Percentiles rank a stretch among this genome's conserved stretches.
phyloP scores from a whole-genome alignment of 164 flowering plant genomes.

The Vitis cinerea region DNA sequence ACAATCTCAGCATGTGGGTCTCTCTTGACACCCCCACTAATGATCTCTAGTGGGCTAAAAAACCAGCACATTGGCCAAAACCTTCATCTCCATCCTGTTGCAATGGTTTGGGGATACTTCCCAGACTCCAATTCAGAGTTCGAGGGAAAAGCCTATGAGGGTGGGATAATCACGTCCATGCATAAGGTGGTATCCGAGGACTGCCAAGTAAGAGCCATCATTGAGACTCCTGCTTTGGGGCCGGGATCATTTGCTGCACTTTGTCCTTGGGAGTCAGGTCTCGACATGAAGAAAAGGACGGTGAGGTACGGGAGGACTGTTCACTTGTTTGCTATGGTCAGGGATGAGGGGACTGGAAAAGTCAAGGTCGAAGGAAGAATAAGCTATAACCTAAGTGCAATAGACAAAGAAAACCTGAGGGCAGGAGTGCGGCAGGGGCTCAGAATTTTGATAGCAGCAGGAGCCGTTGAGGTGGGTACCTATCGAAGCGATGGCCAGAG shows the following conservation, averaged over 20 bases:
- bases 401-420: slow-evolving; percentile 38
- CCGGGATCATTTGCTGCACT: slow-evolving; percentile 41
- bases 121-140: slow-evolving; percentile 35
- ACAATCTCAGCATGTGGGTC: slow-evolving; percentile 81
- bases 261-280: slow-evolving; percentile 54
- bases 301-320: slow-evolving; percentile 47
- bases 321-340: slow-evolving; percentile 39
- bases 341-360: slow-evolving; percentile 45
- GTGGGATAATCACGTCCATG: slow-evolving; percentile 61
- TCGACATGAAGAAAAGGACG: slow-evolving; percentile 39
- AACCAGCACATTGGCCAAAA: slow-evolving; percentile 48
- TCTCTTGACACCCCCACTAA: slow-evolving; percentile 61
- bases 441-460: slow-evolving; percentile 55
- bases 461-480: slow-evolving; percentile 63
- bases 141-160: slow-evolving; percentile 49
- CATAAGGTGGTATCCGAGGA: slow-evolving; percentile 34
- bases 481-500: slow-evolving; percentile 52
- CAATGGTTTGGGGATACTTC: slow-evolving; percentile 64
- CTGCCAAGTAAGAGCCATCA: slow-evolving; percentile 31
- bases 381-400: slow-evolving; percentile 19
- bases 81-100: slow-evolving; percentile 62
- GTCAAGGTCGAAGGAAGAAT: slow-evolving; percentile 46
- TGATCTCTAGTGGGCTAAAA: slow-evolving; percentile 65
- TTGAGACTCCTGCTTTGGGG: slow-evolving; percentile 48
- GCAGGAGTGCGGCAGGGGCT: slow-evolving; percentile 41